Evolutionary conservation across 148 eudicot species (phyloP).

Genomic region (Dianthus caryophyllus): DNA sequence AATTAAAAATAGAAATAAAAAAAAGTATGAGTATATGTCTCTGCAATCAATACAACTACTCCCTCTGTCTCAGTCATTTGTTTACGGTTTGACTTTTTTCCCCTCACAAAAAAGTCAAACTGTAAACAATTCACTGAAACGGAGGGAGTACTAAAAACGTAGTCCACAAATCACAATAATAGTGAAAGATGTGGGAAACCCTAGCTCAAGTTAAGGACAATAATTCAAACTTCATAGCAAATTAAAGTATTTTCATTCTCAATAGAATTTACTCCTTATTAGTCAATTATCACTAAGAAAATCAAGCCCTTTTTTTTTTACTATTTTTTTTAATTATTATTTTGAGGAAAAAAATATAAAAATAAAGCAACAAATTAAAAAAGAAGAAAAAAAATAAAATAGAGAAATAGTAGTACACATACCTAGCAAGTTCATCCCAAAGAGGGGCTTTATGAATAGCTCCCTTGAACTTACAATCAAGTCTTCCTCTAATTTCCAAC

Average conservation of each 20-base stretch:
- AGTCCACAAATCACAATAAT: no score
- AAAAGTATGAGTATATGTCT: neutral
- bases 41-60: no score
- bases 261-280: no score
- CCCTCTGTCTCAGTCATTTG: no score
- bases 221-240: neutral
- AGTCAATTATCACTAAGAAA: neutral
- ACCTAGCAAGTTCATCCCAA: slow-evolving; percentile 99
- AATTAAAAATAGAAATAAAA: neutral
- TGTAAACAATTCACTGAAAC: no score
- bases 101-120: no score
- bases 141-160: no score
- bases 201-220: neutral
- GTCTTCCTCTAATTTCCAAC: slow-evolving; percentile 77
- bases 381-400: neutral
- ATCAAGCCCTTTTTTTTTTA: neutral
- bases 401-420: neutral
- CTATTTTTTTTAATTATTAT: no score
- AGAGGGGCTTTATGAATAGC: slow-evolving; percentile 92
- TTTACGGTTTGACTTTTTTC: no score
- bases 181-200: slow-evolving; percentile 7
- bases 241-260: no score
- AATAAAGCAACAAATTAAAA: no score
- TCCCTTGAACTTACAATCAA: slow-evolving; percentile 84
- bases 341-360: no score